Conservation (phyloP, 83 land plant genomes). For the Thuja plicata region DNA sequence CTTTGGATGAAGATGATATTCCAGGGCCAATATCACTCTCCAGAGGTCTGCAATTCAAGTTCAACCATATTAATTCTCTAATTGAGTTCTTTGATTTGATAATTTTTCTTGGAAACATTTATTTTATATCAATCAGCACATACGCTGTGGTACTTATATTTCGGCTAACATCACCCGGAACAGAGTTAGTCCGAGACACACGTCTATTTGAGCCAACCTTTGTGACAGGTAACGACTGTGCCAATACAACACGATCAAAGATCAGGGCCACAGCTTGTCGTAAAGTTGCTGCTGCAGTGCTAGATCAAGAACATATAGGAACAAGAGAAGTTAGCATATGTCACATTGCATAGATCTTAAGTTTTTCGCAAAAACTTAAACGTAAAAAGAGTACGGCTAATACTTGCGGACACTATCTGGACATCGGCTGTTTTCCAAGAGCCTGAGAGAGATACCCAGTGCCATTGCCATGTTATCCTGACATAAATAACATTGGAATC, state of each 20-base stretch:
- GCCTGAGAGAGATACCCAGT: constrained; percentile 85
- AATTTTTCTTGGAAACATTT: background rate
- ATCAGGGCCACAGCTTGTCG: constrained; percentile 96
- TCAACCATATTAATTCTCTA: background rate
- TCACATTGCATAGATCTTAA: background rate
- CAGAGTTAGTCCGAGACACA: constrained; percentile 67
- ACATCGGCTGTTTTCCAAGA: constrained; percentile 83
- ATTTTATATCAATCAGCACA: constrained; percentile 19
- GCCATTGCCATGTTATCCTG: constrained; percentile 88
- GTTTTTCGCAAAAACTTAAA: background rate
- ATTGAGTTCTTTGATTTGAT: background rate
- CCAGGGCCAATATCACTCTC: constrained; percentile 36
- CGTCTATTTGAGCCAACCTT: constrained; percentile 55
- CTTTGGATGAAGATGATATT: constrained; percentile 33
- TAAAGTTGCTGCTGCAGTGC: constrained; percentile 99
- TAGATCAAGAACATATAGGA: constrained; percentile 16
- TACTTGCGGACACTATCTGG: constrained; percentile 96
- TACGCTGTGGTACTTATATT: constrained; percentile 66
- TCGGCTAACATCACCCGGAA: constrained; percentile 84
- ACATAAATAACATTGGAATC: constrained; percentile 14
- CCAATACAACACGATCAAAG: constrained; percentile 79
- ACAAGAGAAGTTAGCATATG: background rate
- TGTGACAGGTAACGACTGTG: constrained; percentile 72
- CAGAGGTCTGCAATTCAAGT: constrained; percentile 31
- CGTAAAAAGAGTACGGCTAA: background rate